Conservation (phyloP, 192 early-diverging fungal genomes). For the Coemansia aciculifera region DNA sequence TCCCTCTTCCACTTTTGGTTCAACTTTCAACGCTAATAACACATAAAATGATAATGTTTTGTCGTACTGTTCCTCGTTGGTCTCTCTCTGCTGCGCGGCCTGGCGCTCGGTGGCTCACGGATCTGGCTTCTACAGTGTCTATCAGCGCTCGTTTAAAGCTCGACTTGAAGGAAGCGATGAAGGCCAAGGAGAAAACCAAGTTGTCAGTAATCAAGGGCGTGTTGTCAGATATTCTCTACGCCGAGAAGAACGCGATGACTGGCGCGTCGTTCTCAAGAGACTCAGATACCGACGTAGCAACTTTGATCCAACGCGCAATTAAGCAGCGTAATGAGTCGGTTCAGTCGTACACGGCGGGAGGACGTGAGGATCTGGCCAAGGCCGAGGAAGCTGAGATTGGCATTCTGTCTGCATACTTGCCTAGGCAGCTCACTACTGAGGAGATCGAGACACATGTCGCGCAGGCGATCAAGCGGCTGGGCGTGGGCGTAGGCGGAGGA, state of each 20-base stretch:
- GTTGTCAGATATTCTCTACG: slow-evolving; percentile 77
- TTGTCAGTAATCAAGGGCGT: slow-evolving; percentile 70
- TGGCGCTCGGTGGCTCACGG: background rate
- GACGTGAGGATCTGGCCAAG: slow-evolving; percentile 72
- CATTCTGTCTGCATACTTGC: slow-evolving; percentile 74
- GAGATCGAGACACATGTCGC: slow-evolving; percentile 69
- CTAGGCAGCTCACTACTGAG: slow-evolving; percentile 70
- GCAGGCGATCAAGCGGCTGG: slow-evolving; percentile 50
- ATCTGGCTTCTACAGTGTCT: background rate
- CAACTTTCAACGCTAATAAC: background rate
- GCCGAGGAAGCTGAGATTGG: slow-evolving; percentile 68
- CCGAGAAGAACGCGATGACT: slow-evolving; percentile 62
- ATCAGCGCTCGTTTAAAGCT: slow-evolving; percentile 60
- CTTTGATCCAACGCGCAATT: slow-evolving; percentile 75
- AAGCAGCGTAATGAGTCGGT: slow-evolving; percentile 82
- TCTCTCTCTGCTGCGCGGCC: background rate
- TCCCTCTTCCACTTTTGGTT: background rate
- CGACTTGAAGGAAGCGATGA: slow-evolving; percentile 83
- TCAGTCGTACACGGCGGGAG: slow-evolving; percentile 62
- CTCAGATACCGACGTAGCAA: slow-evolving; percentile 62
- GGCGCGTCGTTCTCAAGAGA: slow-evolving; percentile 36
- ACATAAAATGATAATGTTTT: slow-evolving; percentile 3
- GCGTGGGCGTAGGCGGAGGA: slow-evolving; percentile 22
- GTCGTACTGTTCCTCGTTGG: background rate
- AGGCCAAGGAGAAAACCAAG: slow-evolving; percentile 64